Evolutionary conservation across 768 basidiomycete species (phyloP).

Genomic region (Neoboletus magnificus): DNA sequence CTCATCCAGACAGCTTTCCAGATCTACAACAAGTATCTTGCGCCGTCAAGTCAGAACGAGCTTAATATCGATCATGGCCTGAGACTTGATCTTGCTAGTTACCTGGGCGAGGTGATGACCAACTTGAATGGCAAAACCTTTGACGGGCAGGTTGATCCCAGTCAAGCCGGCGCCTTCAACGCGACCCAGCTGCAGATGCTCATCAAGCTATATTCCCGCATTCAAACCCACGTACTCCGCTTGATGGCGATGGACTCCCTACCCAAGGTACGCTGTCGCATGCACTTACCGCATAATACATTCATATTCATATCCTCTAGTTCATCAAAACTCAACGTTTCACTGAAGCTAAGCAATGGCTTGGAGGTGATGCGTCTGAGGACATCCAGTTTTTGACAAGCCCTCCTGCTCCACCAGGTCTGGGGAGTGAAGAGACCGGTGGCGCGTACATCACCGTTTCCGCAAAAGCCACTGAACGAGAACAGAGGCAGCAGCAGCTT

Average conservation of each 20-base stretch:
- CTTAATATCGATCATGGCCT: conserved; percentile 98
- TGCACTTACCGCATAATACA: conserved; percentile 5
- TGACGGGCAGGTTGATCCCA: conserved; percentile 77
- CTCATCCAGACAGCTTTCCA: conserved; percentile 92
- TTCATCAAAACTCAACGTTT: conserved; percentile 88
- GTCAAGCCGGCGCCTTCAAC: conserved; percentile 79
- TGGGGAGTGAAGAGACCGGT: conserved; percentile 67
- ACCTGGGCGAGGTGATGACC: conserved; percentile 87
- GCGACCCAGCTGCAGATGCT: conserved; percentile 94
- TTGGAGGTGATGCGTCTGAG: conserved; percentile 70
- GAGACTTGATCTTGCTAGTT: conserved; percentile 90
- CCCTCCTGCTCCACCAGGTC: conserved; percentile 68
- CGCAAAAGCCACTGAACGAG: conserved; percentile 72
- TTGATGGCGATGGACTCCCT: conserved; percentile 98
- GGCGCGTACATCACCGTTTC: conserved; percentile 87
- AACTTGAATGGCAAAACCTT: conserved; percentile 72
- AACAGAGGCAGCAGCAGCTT: conserved; percentile 31
- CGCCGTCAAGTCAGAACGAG: conserved; percentile 92
- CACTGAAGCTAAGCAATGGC: conserved; percentile 73
- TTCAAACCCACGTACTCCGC: conserved; percentile 95
- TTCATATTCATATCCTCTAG: conserved; percentile 35
- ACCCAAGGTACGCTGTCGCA: conserved; percentile 66
- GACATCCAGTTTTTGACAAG: conserved; percentile 55
- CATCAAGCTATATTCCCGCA: conserved; percentile 91
- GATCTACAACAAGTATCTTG: conserved; percentile 93